Percentiles rank a stretch among this genome's conserved stretches.
phyloP scores from a whole-genome alignment of 2,329 filamentous ascomycete species.

The Bipolaris oryzae region DNA sequence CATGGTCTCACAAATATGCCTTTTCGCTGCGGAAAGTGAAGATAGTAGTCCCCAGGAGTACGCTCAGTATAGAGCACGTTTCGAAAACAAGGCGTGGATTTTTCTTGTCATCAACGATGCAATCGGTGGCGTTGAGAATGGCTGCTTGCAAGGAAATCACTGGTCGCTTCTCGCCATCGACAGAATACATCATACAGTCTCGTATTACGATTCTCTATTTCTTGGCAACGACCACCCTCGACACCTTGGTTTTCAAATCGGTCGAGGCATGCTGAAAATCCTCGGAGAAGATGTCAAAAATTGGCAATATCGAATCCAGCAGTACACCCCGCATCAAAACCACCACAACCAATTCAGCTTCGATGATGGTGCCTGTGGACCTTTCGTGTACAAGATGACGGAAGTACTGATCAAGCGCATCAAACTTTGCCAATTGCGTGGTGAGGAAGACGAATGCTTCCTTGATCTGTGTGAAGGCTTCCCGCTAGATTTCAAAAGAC shows the following conservation, averaged over 20 bases:
- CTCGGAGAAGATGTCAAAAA: constrained; percentile 12
- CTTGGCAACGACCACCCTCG: neutral
- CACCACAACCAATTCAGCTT: constrained; percentile 14
- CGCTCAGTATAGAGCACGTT: constrained; percentile 13
- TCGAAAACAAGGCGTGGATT: constrained; percentile 29
- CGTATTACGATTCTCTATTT: constrained; percentile 30
- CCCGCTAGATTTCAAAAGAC: neutral
- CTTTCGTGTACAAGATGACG: constrained; percentile 28
- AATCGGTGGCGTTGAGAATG: constrained; percentile 3
- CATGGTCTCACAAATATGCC: constrained; percentile 20
- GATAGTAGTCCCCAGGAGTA: constrained; percentile 11
- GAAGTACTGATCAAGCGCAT: constrained; percentile 4
- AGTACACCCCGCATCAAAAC: constrained; percentile 20
- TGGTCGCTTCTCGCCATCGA: constrained; percentile 33
- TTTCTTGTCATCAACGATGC: constrained; percentile 36
- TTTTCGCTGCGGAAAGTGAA: constrained; percentile 1
- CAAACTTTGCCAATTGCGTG: neutral
- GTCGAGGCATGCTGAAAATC: constrained; percentile 15
- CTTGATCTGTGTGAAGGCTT: neutral
- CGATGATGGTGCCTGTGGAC: constrained; percentile 29
- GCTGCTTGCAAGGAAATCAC: constrained; percentile 22
- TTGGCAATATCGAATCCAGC: constrained; percentile 8
- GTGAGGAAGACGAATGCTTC: neutral
- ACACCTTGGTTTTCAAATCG: neutral
- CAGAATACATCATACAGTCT: constrained; percentile 1